Percentiles rank a stretch among this genome's conserved stretches.
phyloP scores from a whole-genome alignment of 2,329 filamentous ascomycete species.

The Ilyonectria mors-panacis region DNA sequence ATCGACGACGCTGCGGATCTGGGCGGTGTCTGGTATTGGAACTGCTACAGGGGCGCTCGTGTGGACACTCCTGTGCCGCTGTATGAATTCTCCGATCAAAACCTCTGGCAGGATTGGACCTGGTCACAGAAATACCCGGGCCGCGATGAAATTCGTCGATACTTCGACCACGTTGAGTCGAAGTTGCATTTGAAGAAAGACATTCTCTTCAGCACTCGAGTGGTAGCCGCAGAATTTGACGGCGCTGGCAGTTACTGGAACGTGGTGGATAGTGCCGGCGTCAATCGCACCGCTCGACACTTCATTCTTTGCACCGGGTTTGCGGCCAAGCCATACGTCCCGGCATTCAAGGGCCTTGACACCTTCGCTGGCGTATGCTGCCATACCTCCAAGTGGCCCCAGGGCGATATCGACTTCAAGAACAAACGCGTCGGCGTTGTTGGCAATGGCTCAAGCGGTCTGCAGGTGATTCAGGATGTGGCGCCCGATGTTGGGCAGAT shows the following conservation, averaged over 20 bases:
- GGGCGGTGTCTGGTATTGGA: slow-evolving; percentile 41
- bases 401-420: slow-evolving; percentile 11
- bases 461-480: slow-evolving; percentile 40
- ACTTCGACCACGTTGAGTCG: slow-evolving; percentile 61
- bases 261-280: no score
- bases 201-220: slow-evolving; percentile 57
- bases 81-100: slow-evolving; percentile 45
- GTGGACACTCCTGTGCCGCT: slow-evolving; percentile 48
- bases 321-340: slow-evolving; percentile 31
- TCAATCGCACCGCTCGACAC: slow-evolving; percentile 25
- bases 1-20: slow-evolving; percentile 20
- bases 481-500: slow-evolving; percentile 32
- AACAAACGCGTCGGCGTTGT: slow-evolving; percentile 38
- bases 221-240: slow-evolving; percentile 57
- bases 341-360: slow-evolving; percentile 25
- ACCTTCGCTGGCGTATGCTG: slow-evolving; percentile 35
- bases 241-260: background rate
- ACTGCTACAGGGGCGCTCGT: slow-evolving; percentile 52
- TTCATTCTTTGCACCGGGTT: slow-evolving; percentile 41
- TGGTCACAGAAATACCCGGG: slow-evolving; percentile 54
- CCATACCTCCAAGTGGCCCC: slow-evolving; percentile 38
- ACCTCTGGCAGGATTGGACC: slow-evolving; percentile 58
- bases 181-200: slow-evolving; percentile 59
- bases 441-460: slow-evolving; percentile 35
- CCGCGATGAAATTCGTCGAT: slow-evolving; percentile 56